phyloP scores from a whole-genome alignment of 179 eudicot genomes.

The Sideroxylon spinosum region DNA sequence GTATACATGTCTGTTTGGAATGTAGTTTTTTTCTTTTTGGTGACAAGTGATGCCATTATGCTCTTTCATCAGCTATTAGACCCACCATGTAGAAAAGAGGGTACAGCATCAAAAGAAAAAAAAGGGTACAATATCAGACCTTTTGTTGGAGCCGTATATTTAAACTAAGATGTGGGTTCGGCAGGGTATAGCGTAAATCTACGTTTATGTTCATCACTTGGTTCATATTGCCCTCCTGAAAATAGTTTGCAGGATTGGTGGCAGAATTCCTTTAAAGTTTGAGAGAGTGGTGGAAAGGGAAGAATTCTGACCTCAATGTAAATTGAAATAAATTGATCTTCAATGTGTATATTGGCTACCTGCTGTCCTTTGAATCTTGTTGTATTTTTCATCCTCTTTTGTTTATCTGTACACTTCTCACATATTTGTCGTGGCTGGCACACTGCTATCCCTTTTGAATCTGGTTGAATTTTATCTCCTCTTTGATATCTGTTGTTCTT shows the following conservation, averaged over 20 bases:
- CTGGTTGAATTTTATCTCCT: constrained; percentile 4
- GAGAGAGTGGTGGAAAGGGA: not conserved
- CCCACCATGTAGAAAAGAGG: too few species aligned
- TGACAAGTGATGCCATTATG: not conserved
- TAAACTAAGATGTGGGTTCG: not conserved
- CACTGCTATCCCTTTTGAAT: not conserved
- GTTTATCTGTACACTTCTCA: not conserved
- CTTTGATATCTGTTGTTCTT: not conserved
- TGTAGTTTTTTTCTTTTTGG: not conserved
- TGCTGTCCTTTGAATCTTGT: not conserved
- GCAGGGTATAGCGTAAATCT: not conserved
- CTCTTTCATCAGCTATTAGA: not conserved
- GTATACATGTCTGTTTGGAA: not conserved
- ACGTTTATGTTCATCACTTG: not conserved
- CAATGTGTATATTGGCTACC: not conserved
- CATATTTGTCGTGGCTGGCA: not conserved
- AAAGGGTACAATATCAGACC: not conserved
- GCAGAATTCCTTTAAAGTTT: not conserved
- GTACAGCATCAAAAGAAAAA: too few species aligned
- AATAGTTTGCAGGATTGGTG: not conserved
- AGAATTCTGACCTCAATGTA: not conserved
- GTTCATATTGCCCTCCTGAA: not conserved
- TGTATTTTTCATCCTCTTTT: constrained; percentile 3
- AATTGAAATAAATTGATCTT: not conserved
- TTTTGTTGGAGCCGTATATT: not conserved